phyloP scores from a whole-genome alignment of 2,329 filamentous ascomycete species.

The Pseudogymnoascus sp. region DNA sequence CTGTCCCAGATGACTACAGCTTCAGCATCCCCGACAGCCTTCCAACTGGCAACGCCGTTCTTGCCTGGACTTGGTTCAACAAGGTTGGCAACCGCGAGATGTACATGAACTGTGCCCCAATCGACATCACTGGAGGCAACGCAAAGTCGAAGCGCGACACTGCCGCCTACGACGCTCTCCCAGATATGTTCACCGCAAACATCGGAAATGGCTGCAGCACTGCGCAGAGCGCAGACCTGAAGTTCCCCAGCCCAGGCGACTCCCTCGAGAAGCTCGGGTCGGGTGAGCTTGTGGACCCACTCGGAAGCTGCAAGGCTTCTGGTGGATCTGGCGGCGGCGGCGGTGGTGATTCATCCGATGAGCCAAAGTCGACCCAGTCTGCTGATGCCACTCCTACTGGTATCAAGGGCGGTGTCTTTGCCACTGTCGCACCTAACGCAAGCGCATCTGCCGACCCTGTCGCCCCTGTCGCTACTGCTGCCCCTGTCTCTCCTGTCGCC shows the following conservation, averaged over 20 bases:
- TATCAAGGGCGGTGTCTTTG: conserved; percentile 27
- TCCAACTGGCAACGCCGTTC: conserved; percentile 65
- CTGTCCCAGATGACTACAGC: conserved; percentile 51
- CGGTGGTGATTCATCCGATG: neutral
- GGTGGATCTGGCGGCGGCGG: conserved; percentile 19
- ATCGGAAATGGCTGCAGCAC: conserved; percentile 45
- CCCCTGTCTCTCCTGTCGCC: conserved; percentile 8
- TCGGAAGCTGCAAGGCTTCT: conserved; percentile 21
- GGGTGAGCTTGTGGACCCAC: conserved; percentile 21
- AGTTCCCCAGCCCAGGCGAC: conserved; percentile 49
- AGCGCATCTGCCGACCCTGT: conserved; percentile 6
- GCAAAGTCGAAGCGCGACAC: conserved; percentile 37
- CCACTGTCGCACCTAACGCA: conserved; percentile 28
- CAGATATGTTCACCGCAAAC: conserved; percentile 66
- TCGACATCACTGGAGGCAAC: conserved; percentile 52
- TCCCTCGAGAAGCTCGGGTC: conserved; percentile 43
- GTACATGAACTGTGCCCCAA: conserved; percentile 92
- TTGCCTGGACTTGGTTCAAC: conserved; percentile 96
- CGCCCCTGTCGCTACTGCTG: conserved; percentile 18
- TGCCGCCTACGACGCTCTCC: conserved; percentile 53
- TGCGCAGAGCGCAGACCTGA: conserved; percentile 39
- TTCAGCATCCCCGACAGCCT: conserved; percentile 68
- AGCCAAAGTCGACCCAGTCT: conserved; percentile 1
- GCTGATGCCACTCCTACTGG: conserved; percentile 12
- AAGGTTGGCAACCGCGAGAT: conserved; percentile 87